A percentile compares a stretch with the other conserved stretches of the same genome.
Evolutionary conservation across 2,329 filamentous ascomycete species (phyloP).

Genomic region (Sporothrix globosa): DNA sequence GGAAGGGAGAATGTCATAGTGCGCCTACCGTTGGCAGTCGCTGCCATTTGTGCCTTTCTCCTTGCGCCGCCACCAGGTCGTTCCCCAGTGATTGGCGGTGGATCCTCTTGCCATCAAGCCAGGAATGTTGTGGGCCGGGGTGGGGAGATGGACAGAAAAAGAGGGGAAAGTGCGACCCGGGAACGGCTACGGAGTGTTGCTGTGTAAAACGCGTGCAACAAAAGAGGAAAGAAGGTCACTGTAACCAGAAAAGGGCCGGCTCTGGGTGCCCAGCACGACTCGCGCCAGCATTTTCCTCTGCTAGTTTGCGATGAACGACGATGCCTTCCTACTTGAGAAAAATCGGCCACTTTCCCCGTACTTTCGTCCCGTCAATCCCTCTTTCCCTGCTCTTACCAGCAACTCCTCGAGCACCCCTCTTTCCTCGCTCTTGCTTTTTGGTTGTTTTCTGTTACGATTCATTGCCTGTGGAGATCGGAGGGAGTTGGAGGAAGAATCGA

Average conservation of each 20-base stretch:
- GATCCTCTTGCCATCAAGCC: background rate
- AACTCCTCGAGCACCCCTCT: background rate
- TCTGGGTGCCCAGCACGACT: slow-evolving; percentile 1
- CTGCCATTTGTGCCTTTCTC: background rate
- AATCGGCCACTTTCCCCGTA: slow-evolving; percentile 5
- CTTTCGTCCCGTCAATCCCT: slow-evolving; percentile 13
- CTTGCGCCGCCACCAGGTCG: background rate
- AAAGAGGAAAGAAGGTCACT: background rate
- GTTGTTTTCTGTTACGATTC: background rate
- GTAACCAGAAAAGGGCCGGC: slow-evolving; percentile 10
- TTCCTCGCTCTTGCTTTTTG: background rate
- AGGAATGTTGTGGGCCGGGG: background rate
- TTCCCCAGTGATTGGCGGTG: slow-evolving; percentile 25
- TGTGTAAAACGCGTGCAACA: slow-evolving; percentile 9
- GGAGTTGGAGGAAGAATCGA: background rate
- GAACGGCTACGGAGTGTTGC: background rate
- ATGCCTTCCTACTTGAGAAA: slow-evolving; percentile 15
- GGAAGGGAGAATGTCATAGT: background rate
- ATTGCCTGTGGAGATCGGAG: background rate
- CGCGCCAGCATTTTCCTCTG: background rate
- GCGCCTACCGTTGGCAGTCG: background rate
- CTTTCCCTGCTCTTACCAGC: slow-evolving; percentile 12
- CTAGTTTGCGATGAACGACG: background rate
- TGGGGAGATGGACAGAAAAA: slow-evolving; percentile 13
- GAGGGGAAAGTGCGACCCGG: slow-evolving; percentile 19